phyloP scores from a whole-genome alignment of 306 rosid genomes.

The Begonia masoniana region DNA sequence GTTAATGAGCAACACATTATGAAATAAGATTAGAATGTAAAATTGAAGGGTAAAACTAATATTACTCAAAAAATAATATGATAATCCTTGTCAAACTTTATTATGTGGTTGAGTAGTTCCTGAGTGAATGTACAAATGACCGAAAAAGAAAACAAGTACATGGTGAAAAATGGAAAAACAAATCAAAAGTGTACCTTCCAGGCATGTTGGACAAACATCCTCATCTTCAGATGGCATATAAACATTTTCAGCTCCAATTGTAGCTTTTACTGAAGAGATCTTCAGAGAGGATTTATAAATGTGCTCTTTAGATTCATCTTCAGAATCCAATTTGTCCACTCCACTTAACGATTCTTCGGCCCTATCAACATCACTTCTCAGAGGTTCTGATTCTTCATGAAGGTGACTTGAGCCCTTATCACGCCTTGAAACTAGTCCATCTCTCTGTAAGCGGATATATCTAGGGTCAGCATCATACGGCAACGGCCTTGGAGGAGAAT shows the following conservation, averaged over 20 bases:
- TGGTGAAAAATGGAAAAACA: no score
- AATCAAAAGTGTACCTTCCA: slow-evolving; percentile 48
- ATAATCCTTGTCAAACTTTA: no score
- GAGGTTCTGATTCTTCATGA: slow-evolving; percentile 88
- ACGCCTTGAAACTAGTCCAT: slow-evolving; percentile 77
- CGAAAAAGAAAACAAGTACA: no score
- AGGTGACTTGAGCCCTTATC: slow-evolving; percentile 88
- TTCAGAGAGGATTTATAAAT: slow-evolving; percentile 43
- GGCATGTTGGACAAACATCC: slow-evolving; percentile 95
- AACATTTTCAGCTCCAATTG: slow-evolving; percentile 33
- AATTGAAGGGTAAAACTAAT: no score
- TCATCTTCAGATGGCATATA: slow-evolving; percentile 74
- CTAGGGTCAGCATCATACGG: slow-evolving; percentile 86
- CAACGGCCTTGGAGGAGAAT: slow-evolving; percentile 94
- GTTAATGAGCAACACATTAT: no score
- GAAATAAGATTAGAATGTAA: no score
- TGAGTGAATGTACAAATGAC: no score
- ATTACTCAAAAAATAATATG: no score
- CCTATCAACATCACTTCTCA: slow-evolving; percentile 53
- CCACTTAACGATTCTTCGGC: slow-evolving; percentile 46
- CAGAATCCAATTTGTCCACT: slow-evolving; percentile 47
- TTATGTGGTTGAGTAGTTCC: no score
- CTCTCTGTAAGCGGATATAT: slow-evolving; percentile 59
- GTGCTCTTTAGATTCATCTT: slow-evolving; percentile 63
- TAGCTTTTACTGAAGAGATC: slow-evolving; percentile 48